Evolutionary conservation across 257 asterid genomes (phyloP).

Genomic region (Linaria vulgaris): DNA sequence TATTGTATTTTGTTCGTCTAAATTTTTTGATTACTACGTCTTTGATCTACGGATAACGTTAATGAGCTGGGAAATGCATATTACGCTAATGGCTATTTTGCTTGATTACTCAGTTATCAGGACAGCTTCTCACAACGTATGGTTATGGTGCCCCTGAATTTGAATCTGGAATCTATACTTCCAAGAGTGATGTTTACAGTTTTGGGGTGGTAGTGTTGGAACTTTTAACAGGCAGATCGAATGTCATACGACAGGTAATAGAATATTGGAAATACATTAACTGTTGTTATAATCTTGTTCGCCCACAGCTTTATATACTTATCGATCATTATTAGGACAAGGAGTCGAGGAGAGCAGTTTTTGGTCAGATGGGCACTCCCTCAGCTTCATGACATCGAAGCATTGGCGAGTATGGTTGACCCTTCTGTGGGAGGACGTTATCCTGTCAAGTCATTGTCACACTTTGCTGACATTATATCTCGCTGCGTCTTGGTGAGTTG

Average conservation of each 20-base stretch:
- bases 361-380: conserved; percentile 97
- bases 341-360: conserved; percentile 84
- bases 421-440: conserved; percentile 71
- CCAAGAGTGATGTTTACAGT: conserved; percentile 91
- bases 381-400: conserved; percentile 93
- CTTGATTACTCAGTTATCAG: conserved; percentile 66
- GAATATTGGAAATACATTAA: not conserved
- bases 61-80: not conserved
- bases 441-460: conserved; percentile 78
- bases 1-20: no score
- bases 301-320: conserved; percentile 21
- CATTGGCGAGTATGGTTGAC: conserved; percentile 90
- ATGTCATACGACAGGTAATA: conserved; percentile 90
- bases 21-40: no score
- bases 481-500: conserved; percentile 82
- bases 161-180: conserved; percentile 83
- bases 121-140: conserved; percentile 90
- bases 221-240: conserved; percentile 86
- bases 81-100: conserved; percentile 15
- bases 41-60: not conserved
- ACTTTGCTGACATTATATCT: conserved; percentile 88
- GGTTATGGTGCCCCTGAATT: conserved; percentile 99
- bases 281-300: not conserved
- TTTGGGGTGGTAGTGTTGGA: conserved; percentile 99
- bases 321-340: conserved; percentile 43